Evolutionary conservation across 768 basidiomycete species (phyloP).

Genomic region (Lentinula sp.): DNA sequence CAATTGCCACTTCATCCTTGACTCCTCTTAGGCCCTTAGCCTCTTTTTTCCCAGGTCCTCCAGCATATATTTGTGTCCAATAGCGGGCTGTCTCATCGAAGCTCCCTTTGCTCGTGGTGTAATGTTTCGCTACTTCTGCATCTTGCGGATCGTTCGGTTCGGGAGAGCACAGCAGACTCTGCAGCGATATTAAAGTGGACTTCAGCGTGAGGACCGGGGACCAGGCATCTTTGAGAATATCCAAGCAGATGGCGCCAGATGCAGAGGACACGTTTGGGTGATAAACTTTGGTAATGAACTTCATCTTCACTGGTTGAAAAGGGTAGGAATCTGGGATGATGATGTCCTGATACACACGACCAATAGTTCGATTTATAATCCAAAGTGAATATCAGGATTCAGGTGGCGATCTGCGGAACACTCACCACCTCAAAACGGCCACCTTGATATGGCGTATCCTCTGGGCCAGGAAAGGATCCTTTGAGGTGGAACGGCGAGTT

Average conservation of each 20-base stretch:
- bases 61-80: constrained; percentile 92
- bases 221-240: constrained; percentile 88
- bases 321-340: constrained; percentile 88
- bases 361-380: background rate
- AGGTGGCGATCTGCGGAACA: constrained; percentile 10
- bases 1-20: constrained; percentile 60
- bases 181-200: constrained; percentile 91
- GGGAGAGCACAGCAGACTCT: constrained; percentile 87
- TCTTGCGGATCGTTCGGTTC: constrained; percentile 97
- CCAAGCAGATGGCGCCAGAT: constrained; percentile 92
- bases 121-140: constrained; percentile 97
- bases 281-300: constrained; percentile 94
- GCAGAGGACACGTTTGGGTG: constrained; percentile 95
- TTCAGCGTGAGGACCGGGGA: constrained; percentile 93
- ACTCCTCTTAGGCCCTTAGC: constrained; percentile 40
- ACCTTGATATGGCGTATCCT: constrained; percentile 90
- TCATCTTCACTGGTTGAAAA: constrained; percentile 96
- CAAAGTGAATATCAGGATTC: background rate
- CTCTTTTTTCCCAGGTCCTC: constrained; percentile 49
- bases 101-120: constrained; percentile 77
- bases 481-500: constrained; percentile 88
- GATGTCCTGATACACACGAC: constrained; percentile 59
- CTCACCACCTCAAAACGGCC: constrained; percentile 88
- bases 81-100: constrained; percentile 92
- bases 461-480: constrained; percentile 87